Evolutionary conservation across 345 rosid species (phyloP).

Genomic region (Leavenworthia alabamica): DNA sequence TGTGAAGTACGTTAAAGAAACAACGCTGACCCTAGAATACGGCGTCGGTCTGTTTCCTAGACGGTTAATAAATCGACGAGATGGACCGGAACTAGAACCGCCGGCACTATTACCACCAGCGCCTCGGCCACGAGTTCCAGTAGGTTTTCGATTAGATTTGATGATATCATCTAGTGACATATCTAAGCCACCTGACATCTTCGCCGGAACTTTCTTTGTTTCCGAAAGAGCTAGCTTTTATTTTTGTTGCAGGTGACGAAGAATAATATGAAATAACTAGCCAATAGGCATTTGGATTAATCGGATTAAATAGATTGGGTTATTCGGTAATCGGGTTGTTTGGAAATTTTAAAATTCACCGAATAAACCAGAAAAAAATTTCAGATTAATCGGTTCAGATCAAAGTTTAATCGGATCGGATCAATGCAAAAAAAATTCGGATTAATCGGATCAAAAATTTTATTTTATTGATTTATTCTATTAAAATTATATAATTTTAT

Average conservation of each 20-base stretch:
- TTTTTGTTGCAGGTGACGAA: conserved; percentile 1
- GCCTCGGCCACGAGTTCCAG: conserved; percentile 38
- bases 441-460: too few species aligned
- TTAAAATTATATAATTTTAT: too few species aligned
- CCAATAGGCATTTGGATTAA: too few species aligned
- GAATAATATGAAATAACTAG: too few species aligned
- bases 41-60: conserved; percentile 40
- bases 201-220: conserved; percentile 1
- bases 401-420: too few species aligned
- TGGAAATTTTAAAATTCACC: too few species aligned
- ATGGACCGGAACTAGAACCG: conserved; percentile 33
- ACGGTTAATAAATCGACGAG: conserved; percentile 44
- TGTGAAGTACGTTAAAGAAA: conserved; percentile 13
- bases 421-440: too few species aligned
- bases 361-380: too few species aligned
- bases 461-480: too few species aligned
- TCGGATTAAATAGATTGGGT: too few species aligned
- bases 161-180: conserved; percentile 69
- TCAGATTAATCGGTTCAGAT: too few species aligned
- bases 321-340: too few species aligned
- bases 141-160: conserved; percentile 45
- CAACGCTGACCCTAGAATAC: conserved; percentile 41
- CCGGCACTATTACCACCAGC: conserved; percentile 20
- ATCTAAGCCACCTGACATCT: conserved; percentile 56
- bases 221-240: conserved; percentile 13